phyloP scores from a whole-genome alignment of 805 yeast species.

The Myxozyma neotropica region DNA sequence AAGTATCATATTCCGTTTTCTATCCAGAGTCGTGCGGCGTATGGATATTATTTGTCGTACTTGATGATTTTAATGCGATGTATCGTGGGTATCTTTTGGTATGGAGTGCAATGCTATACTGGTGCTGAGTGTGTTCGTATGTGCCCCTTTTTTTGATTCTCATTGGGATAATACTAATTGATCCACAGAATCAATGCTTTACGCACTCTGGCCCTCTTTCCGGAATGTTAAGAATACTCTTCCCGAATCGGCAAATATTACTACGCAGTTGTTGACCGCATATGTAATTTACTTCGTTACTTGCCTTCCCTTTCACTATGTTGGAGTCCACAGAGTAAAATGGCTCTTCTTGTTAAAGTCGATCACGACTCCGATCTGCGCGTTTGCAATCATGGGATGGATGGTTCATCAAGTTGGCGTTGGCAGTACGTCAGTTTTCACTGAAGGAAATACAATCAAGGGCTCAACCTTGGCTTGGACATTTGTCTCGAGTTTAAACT shows the following conservation, averaged over 20 bases:
- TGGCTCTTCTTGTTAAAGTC: conserved; percentile 86
- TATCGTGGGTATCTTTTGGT: conserved; percentile 87
- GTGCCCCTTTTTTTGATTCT: conserved; percentile 41
- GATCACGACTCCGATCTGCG: conserved; percentile 76
- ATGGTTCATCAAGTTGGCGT: conserved; percentile 46
- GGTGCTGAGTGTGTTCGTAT: conserved; percentile 74
- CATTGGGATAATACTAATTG: conserved; percentile 52
- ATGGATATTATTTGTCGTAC: conserved; percentile 93
- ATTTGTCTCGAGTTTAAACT: conserved; percentile 57
- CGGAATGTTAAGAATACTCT: conserved; percentile 47
- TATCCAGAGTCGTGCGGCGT: conserved; percentile 72
- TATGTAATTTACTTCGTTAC: conserved; percentile 83
- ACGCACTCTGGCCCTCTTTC: conserved; percentile 64
- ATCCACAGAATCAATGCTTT: conserved; percentile 60
- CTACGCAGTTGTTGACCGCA: conserved; percentile 61
- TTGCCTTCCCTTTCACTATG: conserved; percentile 78
- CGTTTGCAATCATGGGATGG: conserved; percentile 83
- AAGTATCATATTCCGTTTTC: conserved; percentile 66
- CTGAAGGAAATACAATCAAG: conserved; percentile 41
- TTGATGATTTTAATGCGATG: conserved; percentile 70
- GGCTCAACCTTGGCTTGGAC: conserved; percentile 81
- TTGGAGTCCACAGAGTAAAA: conserved; percentile 80
- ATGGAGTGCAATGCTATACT: conserved; percentile 81
- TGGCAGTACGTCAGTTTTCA: conserved; percentile 17
- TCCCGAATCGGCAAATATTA: conserved; percentile 30